A percentile compares a stretch with the other conserved stretches of the same genome.
Conservation (phyloP, 2,329 filamentous ascomycete species). For the Verruconis gallopava region DNA sequence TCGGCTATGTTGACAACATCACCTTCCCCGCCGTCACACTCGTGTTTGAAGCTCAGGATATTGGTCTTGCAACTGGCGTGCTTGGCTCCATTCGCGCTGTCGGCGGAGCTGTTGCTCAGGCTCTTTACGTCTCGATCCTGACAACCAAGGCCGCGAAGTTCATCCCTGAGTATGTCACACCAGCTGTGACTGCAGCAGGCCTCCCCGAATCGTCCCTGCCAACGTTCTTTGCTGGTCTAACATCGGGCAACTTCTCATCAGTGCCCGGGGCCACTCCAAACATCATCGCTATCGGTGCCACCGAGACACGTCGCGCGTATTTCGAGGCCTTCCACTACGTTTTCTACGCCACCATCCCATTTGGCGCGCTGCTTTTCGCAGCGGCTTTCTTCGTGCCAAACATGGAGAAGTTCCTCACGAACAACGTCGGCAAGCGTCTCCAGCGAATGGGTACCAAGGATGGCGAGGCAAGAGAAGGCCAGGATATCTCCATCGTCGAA, state of each 20-base stretch:
- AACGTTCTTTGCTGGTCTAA: slow-evolving; percentile 16
- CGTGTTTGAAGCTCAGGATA: slow-evolving; percentile 35
- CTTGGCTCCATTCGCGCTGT: slow-evolving; percentile 34
- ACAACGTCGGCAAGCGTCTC: slow-evolving; percentile 18
- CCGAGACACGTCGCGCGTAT: slow-evolving; percentile 15
- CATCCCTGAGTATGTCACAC: slow-evolving; percentile 17
- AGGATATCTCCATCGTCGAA: not conserved
- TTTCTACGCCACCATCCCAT: slow-evolving; percentile 19
- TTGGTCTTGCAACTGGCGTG: slow-evolving; percentile 32
- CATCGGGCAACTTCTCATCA: slow-evolving; percentile 14
- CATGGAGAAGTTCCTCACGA: slow-evolving; percentile 17
- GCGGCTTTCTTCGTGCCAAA: slow-evolving; percentile 15
- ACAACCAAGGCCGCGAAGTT: slow-evolving; percentile 17
- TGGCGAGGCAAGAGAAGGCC: slow-evolving; percentile 4
- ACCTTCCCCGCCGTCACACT: slow-evolving; percentile 32
- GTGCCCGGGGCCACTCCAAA: slow-evolving; percentile 16
- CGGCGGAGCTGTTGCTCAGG: slow-evolving; percentile 24
- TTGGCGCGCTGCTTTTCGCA: slow-evolving; percentile 16
- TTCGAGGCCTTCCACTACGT: slow-evolving; percentile 11
- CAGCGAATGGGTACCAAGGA: slow-evolving; percentile 11
- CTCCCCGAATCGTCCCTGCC: slow-evolving; percentile 18
- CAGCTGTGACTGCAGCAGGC: slow-evolving; percentile 16
- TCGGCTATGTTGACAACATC: slow-evolving; percentile 30
- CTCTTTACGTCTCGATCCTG: slow-evolving; percentile 25
- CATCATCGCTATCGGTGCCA: slow-evolving; percentile 14